Base-by-base conservation (phyloP, 495 filamentous ascomycete genomes). In the Talaromyces nanjingensis region DNA sequence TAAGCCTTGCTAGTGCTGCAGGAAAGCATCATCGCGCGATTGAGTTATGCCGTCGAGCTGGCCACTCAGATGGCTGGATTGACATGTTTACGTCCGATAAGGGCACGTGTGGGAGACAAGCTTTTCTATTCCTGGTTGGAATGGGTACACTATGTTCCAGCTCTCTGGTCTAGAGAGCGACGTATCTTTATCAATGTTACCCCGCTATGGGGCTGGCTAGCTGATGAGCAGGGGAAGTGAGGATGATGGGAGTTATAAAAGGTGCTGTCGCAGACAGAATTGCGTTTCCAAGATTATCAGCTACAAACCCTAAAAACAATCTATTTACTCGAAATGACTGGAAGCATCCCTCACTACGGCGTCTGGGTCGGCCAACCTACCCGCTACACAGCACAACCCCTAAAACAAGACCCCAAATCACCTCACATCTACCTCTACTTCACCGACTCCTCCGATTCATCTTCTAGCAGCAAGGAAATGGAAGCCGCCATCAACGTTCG, bases 401-500 rank as follows among this genome's bases (percentile, higher is more conserved):
- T 60, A 20, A 24, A 65, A 53, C 55, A 72, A 56, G 71, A 72
- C 59, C 58, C 71, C 37, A 71, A 66, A 39, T 72, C 71, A 7
- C 69, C 71, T 8, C 71, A 71, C 52, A 69, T 72, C 63, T 66
- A 69, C 59, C 71, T 72, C 33, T 62, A 72, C 59, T 72, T 72
- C 64, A 70, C 67, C 33, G 68, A 72, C 33, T 63, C 53, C 57
- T 56, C 53, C 11, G 53, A 56, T n/a, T 16, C 53, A 0, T 62
- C 65, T 8, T 60, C 63, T 12, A 64, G 55, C 65, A 63, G 59
- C 66, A 68, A 63, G 59, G 64, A 66, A 6, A 62, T 64, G 42
- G 63, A 68, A 24, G 71, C 71, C 20, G 71, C 71, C 29, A 71
- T 72, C 62, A 72, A 72, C 47, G 71, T 71, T 67, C 71, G 69